Evolutionary conservation across 2,329 filamentous ascomycete species (phyloP).

Genomic region (Scedosporium minutisporum): DNA sequence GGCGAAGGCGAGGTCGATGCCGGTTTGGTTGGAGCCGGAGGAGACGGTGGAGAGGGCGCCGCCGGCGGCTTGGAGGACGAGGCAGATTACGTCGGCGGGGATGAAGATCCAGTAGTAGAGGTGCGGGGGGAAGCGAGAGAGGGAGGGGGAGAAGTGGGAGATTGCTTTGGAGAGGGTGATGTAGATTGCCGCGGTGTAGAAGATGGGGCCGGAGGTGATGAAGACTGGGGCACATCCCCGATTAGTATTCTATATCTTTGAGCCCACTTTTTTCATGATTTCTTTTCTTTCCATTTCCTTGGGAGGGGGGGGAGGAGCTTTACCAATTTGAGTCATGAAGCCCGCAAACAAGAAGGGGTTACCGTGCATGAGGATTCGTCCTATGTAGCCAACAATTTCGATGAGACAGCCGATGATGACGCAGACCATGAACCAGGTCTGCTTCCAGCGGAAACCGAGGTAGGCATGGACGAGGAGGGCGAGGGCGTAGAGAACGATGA

Average conservation of each 20-base stretch:
- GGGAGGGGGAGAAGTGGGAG: conserved; percentile 22
- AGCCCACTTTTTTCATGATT: background rate
- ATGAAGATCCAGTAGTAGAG: conserved; percentile 40
- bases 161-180: conserved; percentile 41
- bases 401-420: conserved; percentile 47
- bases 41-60: conserved; percentile 40
- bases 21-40: conserved; percentile 26
- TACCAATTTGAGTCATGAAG: conserved; percentile 58
- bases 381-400: conserved; percentile 54
- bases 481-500: conserved; percentile 39
- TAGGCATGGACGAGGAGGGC: conserved; percentile 33
- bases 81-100: conserved; percentile 46
- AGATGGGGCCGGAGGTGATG: conserved; percentile 40
- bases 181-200: conserved; percentile 55
- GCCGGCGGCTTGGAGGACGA: conserved; percentile 47
- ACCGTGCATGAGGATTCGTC: conserved; percentile 44
- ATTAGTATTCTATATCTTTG: background rate
- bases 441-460: conserved; percentile 36
- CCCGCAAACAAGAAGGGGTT: conserved; percentile 49
- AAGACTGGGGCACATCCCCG: conserved; percentile 28
- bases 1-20: conserved; percentile 31
- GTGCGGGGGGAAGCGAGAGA: conserved; percentile 33
- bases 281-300: background rate
- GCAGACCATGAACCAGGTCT: conserved; percentile 36
- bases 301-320: conserved; percentile 11